phyloP scores from a whole-genome alignment of 345 rosid genomes.

The Linum lewisii region DNA sequence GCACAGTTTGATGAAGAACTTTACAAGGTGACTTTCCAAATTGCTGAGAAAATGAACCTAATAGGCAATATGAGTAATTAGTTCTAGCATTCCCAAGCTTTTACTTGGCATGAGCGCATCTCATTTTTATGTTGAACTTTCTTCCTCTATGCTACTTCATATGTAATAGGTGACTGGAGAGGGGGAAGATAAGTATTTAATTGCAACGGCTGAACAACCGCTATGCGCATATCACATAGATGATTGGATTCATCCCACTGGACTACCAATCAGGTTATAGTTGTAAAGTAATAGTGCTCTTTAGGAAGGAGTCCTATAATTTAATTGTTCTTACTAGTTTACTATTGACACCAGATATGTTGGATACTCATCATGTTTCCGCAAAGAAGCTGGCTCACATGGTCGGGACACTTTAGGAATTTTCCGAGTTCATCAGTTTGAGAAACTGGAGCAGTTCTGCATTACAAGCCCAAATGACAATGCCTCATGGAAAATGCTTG shows the following conservation, averaged over 20 bases:
- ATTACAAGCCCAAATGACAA: conserved; percentile 74
- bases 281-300: not conserved
- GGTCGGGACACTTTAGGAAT: conserved; percentile 95
- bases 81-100: not conserved
- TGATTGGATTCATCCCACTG: conserved; percentile 86
- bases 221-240: conserved; percentile 84
- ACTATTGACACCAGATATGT: conserved; percentile 52
- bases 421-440: conserved; percentile 97
- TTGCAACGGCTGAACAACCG: conserved; percentile 96
- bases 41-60: not conserved
- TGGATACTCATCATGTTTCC: conserved; percentile 89
- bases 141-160: not conserved
- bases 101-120: not conserved
- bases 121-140: not conserved
- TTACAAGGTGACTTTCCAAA: conserved; percentile 52
- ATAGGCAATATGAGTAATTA: not conserved
- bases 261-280: conserved; percentile 64
- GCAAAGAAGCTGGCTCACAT: conserved; percentile 97
- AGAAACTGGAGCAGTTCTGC: conserved; percentile 95
- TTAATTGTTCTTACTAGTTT: not conserved
- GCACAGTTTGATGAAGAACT: conserved; percentile 92
- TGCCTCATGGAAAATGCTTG: conserved; percentile 86
- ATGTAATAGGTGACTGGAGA: conserved; percentile 78
- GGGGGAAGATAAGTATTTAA: conserved; percentile 88
- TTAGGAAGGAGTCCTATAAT: not conserved